A percentile compares a stretch with the other conserved stretches of the same genome.
Evolutionary conservation across 2,329 filamentous ascomycete genomes (phyloP).

Genomic region (Chaetothyriales sp.): DNA sequence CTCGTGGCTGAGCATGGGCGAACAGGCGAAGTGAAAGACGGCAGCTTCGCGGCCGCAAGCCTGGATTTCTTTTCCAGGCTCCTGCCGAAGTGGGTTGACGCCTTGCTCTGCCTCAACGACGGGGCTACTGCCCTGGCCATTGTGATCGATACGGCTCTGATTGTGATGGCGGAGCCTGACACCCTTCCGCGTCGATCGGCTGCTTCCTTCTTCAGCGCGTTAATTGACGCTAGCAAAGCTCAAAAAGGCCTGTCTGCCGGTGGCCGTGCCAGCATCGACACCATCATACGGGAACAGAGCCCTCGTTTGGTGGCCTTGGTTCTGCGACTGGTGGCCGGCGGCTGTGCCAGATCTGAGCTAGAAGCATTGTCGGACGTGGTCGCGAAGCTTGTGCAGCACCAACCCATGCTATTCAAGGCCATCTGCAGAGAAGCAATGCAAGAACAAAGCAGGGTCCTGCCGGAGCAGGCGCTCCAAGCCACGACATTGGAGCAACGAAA

Average conservation of each 20-base stretch:
- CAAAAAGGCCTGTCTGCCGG: constrained; percentile 4
- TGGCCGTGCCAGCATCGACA: constrained; percentile 5
- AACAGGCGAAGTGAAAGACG: constrained; percentile 23
- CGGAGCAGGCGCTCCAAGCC: constrained; percentile 11
- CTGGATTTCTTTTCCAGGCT: constrained; percentile 33
- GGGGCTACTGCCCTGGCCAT: constrained; percentile 20
- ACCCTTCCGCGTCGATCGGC: constrained; percentile 35
- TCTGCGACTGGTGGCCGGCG: constrained; percentile 29
- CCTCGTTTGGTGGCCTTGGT: constrained; percentile 28
- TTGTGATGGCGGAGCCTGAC: constrained; percentile 28
- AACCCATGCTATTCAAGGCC: constrained; percentile 27
- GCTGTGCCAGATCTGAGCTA: constrained; percentile 33
- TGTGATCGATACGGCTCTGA: constrained; percentile 29
- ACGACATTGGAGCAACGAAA: constrained; percentile 26
- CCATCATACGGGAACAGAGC: constrained; percentile 21
- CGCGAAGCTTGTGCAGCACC: constrained; percentile 29
- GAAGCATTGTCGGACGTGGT: constrained; percentile 30
- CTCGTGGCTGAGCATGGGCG: constrained; percentile 5
- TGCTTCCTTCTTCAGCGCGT: constrained; percentile 31
- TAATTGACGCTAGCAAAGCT: constrained; percentile 21
- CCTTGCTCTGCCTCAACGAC: constrained; percentile 26
- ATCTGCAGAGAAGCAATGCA: constrained; percentile 25
- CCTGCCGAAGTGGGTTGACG: constrained; percentile 28
- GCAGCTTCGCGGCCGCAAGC: constrained; percentile 30
- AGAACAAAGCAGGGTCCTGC: constrained; percentile 19